Conservation (phyloP, 768 basidiomycete genomes). For the Termitomyces titanicus region DNA sequence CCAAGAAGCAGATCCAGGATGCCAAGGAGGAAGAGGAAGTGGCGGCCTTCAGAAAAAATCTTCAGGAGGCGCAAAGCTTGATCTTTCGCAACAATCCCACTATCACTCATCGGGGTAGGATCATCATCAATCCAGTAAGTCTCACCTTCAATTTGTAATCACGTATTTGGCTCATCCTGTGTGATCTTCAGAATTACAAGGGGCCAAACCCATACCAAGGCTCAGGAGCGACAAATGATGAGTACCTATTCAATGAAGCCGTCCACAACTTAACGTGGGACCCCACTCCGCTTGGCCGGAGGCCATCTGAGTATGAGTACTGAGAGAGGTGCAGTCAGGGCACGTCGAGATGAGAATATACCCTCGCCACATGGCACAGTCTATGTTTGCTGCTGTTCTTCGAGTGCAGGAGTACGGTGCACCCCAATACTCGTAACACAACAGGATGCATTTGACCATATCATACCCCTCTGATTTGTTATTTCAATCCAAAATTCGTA, state of each 20-base stretch:
- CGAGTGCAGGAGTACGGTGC: too few relatives aligned
- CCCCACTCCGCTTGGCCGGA: background rate
- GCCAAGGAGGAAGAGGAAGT: conserved; percentile 1
- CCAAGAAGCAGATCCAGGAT: background rate
- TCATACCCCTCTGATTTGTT: too few relatives aligned
- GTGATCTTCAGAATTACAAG: background rate
- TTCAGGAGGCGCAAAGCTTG: conserved; percentile 3
- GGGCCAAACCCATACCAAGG: conserved; percentile 5
- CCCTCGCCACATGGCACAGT: background rate
- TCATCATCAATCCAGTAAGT: conserved; percentile 8
- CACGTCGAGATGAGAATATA: background rate
- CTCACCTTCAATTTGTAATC: background rate
- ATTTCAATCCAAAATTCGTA: too few relatives aligned
- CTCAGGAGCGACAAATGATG: background rate
- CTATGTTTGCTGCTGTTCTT: too few relatives aligned
- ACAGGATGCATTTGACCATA: too few relatives aligned
- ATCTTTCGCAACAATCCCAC: background rate
- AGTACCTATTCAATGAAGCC: background rate
- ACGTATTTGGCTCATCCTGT: background rate
- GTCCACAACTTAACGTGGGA: background rate
- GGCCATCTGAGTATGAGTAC: background rate
- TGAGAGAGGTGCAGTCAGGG: background rate
- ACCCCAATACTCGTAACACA: too few relatives aligned
- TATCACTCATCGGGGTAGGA: background rate
- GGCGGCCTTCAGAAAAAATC: background rate